phyloP scores from a whole-genome alignment of 148 eudicot species.

The Fagopyrum tataricum region DNA sequence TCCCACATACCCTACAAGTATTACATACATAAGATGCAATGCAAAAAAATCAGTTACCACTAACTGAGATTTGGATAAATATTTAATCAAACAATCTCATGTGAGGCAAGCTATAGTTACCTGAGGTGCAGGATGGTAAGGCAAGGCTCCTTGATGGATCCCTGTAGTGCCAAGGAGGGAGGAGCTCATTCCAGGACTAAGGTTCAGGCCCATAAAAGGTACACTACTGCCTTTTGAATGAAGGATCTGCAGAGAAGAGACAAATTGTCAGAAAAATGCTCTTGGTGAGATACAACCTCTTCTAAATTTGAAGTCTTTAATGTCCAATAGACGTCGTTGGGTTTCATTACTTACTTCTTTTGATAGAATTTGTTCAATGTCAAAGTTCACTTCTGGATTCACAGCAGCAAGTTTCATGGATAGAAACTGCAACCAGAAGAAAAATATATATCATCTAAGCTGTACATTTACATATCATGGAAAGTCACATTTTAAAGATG shows the following conservation, averaged over 20 bases:
- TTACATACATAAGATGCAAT: not conserved
- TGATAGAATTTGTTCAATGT: conserved; percentile 65
- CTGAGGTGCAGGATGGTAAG: conserved; percentile 59
- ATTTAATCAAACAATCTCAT: not conserved
- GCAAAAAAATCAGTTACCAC: not conserved
- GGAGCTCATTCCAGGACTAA: conserved; percentile 50
- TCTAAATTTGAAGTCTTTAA: not conserved
- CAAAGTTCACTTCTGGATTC: conserved; percentile 67
- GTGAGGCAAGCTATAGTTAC: conserved; percentile 21
- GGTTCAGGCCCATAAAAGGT: conserved; percentile 44
- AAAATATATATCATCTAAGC: not conserved
- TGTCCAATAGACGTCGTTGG: not conserved
- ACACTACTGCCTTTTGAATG: conserved; percentile 39
- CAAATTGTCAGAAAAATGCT: not conserved
- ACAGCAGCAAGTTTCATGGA: conserved; percentile 99
- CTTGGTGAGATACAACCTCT: not conserved
- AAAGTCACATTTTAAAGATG: not conserved
- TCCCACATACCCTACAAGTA: conserved; percentile 53
- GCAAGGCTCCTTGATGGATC: conserved; percentile 40
- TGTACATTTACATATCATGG: not conserved
- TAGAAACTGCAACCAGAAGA: conserved; percentile 61
- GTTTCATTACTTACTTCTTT: conserved; percentile 59
- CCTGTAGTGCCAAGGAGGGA: conserved; percentile 44
- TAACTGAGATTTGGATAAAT: not conserved
- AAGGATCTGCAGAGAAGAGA: conserved; percentile 36